Evolutionary conservation across 495 filamentous ascomycete genomes (phyloP), one percentile per base, ranked within the genome.

Genomic region (Filosporella fistucella): DNA sequence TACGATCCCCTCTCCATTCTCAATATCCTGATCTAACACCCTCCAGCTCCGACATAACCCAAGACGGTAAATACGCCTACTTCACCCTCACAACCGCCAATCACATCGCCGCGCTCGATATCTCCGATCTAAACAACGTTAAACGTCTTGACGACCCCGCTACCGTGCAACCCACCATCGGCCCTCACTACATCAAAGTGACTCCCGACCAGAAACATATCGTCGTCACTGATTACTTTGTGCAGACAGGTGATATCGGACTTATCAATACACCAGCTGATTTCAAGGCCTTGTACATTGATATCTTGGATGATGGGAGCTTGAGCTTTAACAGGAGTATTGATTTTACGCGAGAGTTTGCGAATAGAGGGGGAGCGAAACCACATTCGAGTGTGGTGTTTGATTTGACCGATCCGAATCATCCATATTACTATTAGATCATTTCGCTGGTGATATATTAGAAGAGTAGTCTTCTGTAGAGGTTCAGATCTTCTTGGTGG

Each of bases 141-240:
- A 78, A 75, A 61, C 70, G 78, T 14, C 75, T 84, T 18, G 80
- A 84, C 45, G 63, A 82, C 51, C 79, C 78, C 0, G 63, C 76
- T 52, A 74, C 74, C 57, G 62, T 65, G 30, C 79, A 84, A 52
- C 76, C 76, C 20, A 77, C 71, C 45, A 68, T 80, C 41, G 78
- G 80, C 6, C 79, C 80, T 0, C 80, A 84, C 61, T 81, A 81
- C 49, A 63, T 82, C 63, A 82, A 82, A 66, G 68, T 84, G 55
- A 75, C 78, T 8, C 80, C 79, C 0, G 80, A 82, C 57, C 74
- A 80, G 64, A 76, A 76, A 65, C 76, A 84, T 55, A 51, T 82
- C 34, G 64, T 82, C 8, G 77, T 82, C 26, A 79, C 72, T 10
- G 80, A 80, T 43, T 84, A 84, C 65, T 84, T 84, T 52, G 72